phyloP scores from a whole-genome alignment of 1,284 basidiomycete genomes.

The Leccinum ponderosum region DNA sequence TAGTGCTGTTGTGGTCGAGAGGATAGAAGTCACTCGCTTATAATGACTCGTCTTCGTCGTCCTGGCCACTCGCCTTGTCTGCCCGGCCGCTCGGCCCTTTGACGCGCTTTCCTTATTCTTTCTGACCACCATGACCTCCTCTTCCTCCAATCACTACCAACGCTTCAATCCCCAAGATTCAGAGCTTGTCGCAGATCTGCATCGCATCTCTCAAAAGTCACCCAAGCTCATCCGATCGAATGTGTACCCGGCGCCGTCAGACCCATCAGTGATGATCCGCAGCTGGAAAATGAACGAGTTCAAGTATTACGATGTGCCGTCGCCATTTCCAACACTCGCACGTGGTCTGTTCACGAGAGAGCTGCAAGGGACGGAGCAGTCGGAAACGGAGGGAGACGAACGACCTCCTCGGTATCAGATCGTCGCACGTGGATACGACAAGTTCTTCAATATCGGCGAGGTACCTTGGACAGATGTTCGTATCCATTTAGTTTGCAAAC shows the following conservation, averaged over 20 bases:
- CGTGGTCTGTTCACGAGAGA: constrained; percentile 80
- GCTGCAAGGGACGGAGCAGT: constrained; percentile 24
- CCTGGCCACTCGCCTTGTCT: constrained; percentile 1
- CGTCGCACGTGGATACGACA: constrained; percentile 93
- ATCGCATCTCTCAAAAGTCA: constrained; percentile 48
- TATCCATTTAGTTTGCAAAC: constrained; percentile 7
- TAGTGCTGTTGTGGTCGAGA: no score
- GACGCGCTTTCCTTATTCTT: constrained; percentile 1
- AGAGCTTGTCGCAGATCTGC: constrained; percentile 54
- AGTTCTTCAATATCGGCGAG: constrained; percentile 98
- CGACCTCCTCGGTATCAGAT: constrained; percentile 58
- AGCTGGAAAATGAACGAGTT: constrained; percentile 98
- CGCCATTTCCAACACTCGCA: constrained; percentile 90
- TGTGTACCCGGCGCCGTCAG: constrained; percentile 54
- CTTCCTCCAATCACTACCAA: neutral
- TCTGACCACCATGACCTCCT: constrained; percentile 10
- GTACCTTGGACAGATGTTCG: constrained; percentile 92
- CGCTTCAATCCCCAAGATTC: constrained; percentile 47
- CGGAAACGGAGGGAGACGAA: constrained; percentile 11
- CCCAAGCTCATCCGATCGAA: constrained; percentile 63
- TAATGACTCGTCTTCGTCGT: neutral
- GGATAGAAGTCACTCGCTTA: neutral
- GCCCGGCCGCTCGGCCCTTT: constrained; percentile 3
- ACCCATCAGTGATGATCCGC: constrained; percentile 53
- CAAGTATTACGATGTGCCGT: constrained; percentile 87